Percentiles rank a stretch among this genome's conserved stretches.
phyloP scores from a whole-genome alignment of 2,329 filamentous ascomycete genomes.

The Trichoderma hamatum region DNA sequence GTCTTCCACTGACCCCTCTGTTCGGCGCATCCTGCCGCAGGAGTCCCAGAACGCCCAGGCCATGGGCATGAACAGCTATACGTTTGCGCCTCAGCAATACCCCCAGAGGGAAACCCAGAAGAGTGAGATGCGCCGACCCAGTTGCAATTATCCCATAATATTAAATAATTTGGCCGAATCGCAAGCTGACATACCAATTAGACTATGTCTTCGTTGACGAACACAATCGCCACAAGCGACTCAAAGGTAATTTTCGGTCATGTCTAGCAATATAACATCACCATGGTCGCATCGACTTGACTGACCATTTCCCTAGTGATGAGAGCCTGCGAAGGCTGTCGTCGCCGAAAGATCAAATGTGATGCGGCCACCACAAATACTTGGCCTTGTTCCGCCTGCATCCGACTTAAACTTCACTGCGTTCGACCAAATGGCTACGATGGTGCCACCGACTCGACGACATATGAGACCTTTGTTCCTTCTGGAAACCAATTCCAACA shows the following conservation, averaged over 20 bases:
- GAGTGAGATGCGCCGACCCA: conserved; percentile 58
- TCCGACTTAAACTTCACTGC: conserved; percentile 88
- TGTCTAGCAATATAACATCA: neutral
- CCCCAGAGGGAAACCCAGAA: conserved; percentile 74
- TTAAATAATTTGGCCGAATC: neutral
- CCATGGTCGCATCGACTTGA: neutral
- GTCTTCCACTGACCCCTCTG: conserved; percentile 62
- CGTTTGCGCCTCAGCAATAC: conserved; percentile 67
- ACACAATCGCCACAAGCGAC: conserved; percentile 94
- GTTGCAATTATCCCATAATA: neutral
- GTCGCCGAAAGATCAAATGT: conserved; percentile 95
- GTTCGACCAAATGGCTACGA: conserved; percentile 81
- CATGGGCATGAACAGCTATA: conserved; percentile 67
- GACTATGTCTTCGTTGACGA: conserved; percentile 99
- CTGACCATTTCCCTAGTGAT: conserved; percentile 64
- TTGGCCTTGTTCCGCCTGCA: conserved; percentile 95
- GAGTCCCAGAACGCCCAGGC: conserved; percentile 54
- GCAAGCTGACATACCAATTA: conserved; percentile 41
- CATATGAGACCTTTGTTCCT: conserved; percentile 40
- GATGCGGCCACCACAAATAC: conserved; percentile 96
- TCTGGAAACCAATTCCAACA: conserved; percentile 49
- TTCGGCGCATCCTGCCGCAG: conserved; percentile 66
- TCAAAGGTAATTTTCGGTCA: conserved; percentile 71
- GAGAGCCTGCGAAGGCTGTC: conserved; percentile 94
- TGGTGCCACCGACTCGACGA: conserved; percentile 45